phyloP scores from a whole-genome alignment of 768 basidiomycete genomes.

The Tricholoma sp. region DNA sequence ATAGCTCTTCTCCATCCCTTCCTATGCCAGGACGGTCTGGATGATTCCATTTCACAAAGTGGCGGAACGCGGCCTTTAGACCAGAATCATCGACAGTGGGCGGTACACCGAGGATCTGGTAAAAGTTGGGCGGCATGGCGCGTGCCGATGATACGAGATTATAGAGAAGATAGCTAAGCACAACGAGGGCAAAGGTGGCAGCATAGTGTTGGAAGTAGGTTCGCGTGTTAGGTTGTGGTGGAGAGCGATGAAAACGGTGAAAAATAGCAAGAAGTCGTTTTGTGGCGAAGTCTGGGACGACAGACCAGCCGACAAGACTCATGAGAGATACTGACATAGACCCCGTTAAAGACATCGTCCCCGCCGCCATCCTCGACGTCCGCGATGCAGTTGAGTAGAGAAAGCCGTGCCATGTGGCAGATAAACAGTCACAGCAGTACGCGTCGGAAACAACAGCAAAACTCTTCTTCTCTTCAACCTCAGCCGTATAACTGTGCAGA shows the following conservation, averaged over 20 bases:
- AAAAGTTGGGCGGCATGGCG: constrained; percentile 69
- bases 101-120: constrained; percentile 63
- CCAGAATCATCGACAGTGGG: constrained; percentile 60
- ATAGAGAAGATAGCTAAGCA: constrained; percentile 63
- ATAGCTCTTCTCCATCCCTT: constrained; percentile 51
- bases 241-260: constrained; percentile 30
- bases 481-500: too few relatives aligned
- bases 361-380: neutral
- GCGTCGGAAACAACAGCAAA: too few relatives aligned
- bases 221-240: constrained; percentile 27
- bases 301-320: constrained; percentile 58
- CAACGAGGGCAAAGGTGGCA: constrained; percentile 55
- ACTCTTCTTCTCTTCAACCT: too few relatives aligned
- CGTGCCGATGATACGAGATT: constrained; percentile 53
- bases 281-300: constrained; percentile 61
- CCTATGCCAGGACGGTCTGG: constrained; percentile 69
- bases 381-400: neutral
- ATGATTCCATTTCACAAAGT: constrained; percentile 70
- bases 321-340: constrained; percentile 23
- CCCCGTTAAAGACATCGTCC: neutral
- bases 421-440: too few relatives aligned
- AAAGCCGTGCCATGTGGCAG: neutral
- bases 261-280: constrained; percentile 42
- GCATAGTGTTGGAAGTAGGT: constrained; percentile 56
- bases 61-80: constrained; percentile 69